A percentile compares a stretch with the other conserved stretches of the same genome.
These are phyloP conservation scores for Isabelozyma heimii DNA, from an alignment of 805 yeast genomes.

Conservation along the genomic window DNA sequence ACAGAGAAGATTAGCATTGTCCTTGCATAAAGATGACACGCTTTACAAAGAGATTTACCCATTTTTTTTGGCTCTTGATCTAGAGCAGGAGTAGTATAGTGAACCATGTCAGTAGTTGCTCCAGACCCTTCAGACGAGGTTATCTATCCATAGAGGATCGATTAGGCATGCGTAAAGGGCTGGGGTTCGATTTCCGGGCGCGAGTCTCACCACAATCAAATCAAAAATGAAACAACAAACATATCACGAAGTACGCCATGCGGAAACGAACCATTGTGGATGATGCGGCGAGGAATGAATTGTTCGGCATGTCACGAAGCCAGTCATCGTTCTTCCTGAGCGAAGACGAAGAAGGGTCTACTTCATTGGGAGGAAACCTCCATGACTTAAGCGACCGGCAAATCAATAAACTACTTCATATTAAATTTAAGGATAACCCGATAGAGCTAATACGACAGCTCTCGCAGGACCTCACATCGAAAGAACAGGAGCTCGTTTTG, in stretches of 20 bases:
- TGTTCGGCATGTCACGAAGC: neutral
- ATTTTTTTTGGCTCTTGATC: constrained; percentile 55
- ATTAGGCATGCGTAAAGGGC: neutral
- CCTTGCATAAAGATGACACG: constrained; percentile 99
- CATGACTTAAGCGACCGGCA: constrained; percentile 19
- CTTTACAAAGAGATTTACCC: constrained; percentile 99
- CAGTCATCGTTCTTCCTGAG: neutral
- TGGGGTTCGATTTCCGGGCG: neutral
- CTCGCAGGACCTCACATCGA: constrained; percentile 44
- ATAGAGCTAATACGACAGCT: constrained; percentile 42
- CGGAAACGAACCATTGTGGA: neutral
- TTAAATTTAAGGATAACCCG: constrained; percentile 26
- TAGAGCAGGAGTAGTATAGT: no score
- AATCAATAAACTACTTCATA: constrained; percentile 15
- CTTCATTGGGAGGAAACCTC: constrained; percentile 12
- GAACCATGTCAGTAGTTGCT: no score
- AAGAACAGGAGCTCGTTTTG: constrained; percentile 45
- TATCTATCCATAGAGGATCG: no score
- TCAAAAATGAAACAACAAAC: neutral
- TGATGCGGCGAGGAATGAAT: neutral
- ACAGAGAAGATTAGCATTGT: constrained; percentile 99
- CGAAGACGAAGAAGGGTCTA: neutral
- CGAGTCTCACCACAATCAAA: neutral
- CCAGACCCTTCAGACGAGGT: no score
- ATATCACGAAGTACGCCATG: neutral